Percentiles rank a stretch among this genome's conserved stretches.
Conservation (phyloP, 129 eudicot genomes). For the Chrysanthemum lavandulifolium region DNA sequence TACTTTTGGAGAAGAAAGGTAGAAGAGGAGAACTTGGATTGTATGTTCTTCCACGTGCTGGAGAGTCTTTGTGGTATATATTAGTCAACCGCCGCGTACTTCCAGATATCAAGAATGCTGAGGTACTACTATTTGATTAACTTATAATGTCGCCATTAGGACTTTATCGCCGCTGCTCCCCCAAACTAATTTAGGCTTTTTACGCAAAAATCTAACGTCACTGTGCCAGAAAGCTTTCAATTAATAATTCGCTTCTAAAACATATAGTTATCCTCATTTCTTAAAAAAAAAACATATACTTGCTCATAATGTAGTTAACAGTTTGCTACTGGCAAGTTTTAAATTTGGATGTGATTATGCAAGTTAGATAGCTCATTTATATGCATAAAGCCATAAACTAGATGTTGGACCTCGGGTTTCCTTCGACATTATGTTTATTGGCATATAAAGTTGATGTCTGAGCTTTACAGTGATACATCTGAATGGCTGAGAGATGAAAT, state of each 20-base stretch:
- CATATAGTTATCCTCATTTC: too few species aligned
- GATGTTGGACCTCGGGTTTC: too few species aligned
- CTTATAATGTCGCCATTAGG: slow-evolving; percentile 9
- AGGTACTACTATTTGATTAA: slow-evolving; percentile 47
- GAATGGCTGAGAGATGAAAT: too few species aligned
- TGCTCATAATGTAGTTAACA: background rate
- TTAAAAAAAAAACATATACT: background rate
- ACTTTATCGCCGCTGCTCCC: background rate
- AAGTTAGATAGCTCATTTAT: background rate
- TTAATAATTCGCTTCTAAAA: background rate
- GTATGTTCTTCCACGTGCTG: slow-evolving; percentile 99
- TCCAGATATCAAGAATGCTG: slow-evolving; percentile 88
- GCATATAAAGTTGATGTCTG: too few species aligned
- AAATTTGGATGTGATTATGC: background rate
- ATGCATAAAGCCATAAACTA: too few species aligned
- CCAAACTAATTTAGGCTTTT: background rate
- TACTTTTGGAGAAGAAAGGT: slow-evolving; percentile 88
- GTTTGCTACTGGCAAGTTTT: background rate
- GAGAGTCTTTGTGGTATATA: slow-evolving; percentile 93
- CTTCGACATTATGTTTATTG: too few species aligned
- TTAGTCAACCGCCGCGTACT: slow-evolving; percentile 86
- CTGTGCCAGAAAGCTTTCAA: background rate
- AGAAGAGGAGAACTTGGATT: slow-evolving; percentile 93
- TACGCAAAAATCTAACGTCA: background rate
- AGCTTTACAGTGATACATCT: too few species aligned